Base-by-base conservation (phyloP, 2,329 filamentous ascomycete genomes). In the Dactylella cylindrospora region DNA sequence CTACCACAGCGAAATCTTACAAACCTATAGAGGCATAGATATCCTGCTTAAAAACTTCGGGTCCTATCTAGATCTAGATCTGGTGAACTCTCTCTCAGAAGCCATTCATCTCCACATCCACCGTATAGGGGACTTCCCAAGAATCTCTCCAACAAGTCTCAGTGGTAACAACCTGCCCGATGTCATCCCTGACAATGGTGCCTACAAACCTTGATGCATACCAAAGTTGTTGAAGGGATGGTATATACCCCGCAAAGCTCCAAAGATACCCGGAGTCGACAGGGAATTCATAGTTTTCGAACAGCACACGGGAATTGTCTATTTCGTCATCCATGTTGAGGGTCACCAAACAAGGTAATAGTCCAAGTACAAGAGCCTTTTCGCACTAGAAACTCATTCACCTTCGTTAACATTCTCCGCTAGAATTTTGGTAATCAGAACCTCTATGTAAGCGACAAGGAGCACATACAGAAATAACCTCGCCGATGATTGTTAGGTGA, bases 141-240 rank as follows among this genome's bases (percentile, higher is more conserved):
- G 28, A 41, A 39, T 61, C 55, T 6, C 12, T 41, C 55, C 55
- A 61, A 25, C 13, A 10, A 1, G 29, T 61, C 19, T 41, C 17
- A 7, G 36, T 12, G 17, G 3, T 2, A 13, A 41, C 3, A 9
- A 47, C 33, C 5, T 47, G 13, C 3, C 55, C 55, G 1, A n/a
- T n/a, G 13, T 7, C 6, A 25, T 61, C 36, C 23, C 55, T 36
- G 9, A 36, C 28, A 26, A 61, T 33, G 15, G 52, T 22, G 8
- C 40, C 55, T 19, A 53, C 40, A 38, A 53, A 61, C 12, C 55
- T 53, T 1, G 40, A 35, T 17, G 28, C 19, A 32, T 29, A 36
- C 55, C 55, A 61, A 40, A 61, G 52, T 17, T 61, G 40, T 9
- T 49, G 40, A 2, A 61, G 22, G 3, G 47, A 43, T 4, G 13